A percentile compares a stretch with the other conserved stretches of the same genome.
Evolutionary conservation across 164 flowering plant genomes (phyloP).

Genomic region (Cinnamomum chago): DNA sequence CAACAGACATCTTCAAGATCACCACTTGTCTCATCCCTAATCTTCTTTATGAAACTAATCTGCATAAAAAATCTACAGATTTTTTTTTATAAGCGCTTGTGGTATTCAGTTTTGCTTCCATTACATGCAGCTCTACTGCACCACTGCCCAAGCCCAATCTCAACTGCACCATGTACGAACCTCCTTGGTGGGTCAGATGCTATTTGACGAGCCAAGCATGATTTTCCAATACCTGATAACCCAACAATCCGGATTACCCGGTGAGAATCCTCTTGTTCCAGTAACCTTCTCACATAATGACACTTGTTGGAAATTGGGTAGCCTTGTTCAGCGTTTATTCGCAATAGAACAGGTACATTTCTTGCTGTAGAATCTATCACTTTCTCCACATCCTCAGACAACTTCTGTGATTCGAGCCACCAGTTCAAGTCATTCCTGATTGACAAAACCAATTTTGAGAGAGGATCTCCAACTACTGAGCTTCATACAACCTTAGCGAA

Average conservation of each 20-base stretch:
- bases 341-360: constrained; percentile 21
- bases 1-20: constrained; percentile 40
- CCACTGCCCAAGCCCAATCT: constrained; percentile 49
- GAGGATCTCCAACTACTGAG: constrained; percentile 43
- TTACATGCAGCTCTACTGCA: constrained; percentile 43
- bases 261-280: constrained; percentile 29
- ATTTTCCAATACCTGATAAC: constrained; percentile 50
- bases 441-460: constrained; percentile 26
- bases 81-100: constrained; percentile 36
- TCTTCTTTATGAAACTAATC: constrained; percentile 38
- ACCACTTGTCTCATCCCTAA: constrained; percentile 25
- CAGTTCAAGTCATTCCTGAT: constrained; percentile 40
- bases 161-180: constrained; percentile 43
- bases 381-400: constrained; percentile 32
- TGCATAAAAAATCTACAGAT: constrained; percentile 35
- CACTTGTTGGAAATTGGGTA: constrained; percentile 41
- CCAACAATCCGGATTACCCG: constrained; percentile 43
- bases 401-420: constrained; percentile 49
- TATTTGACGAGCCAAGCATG: constrained; percentile 50
- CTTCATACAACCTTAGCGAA: constrained; percentile 39
- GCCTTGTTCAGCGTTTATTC: constrained; percentile 33
- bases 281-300: constrained; percentile 27
- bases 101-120: constrained; percentile 39
- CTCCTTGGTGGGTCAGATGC: constrained; percentile 42
- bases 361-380: constrained; percentile 34